These are phyloP conservation scores for Hypoxylon intermedium DNA, from an alignment of 495 filamentous ascomycete genomes.

Conservation along the genomic window DNA sequence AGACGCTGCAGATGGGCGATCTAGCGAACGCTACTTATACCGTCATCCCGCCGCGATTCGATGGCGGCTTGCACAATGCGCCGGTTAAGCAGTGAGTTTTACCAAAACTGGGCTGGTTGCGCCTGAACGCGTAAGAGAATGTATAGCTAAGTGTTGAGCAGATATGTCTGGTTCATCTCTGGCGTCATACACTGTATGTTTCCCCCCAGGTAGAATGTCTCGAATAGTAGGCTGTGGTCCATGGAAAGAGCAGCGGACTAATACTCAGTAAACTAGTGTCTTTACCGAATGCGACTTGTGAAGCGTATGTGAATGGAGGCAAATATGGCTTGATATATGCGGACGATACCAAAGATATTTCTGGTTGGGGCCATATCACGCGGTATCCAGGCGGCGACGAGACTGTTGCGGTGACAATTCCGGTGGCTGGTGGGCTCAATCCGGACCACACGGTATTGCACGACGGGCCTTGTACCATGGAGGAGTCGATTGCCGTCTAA, in stretches of 20 bases:
- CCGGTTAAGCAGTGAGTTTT: constrained; percentile 56
- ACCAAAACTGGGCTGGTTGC: too few relatives aligned
- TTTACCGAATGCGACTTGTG: constrained; percentile 52
- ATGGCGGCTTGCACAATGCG: constrained; percentile 60
- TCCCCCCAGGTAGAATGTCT: not conserved
- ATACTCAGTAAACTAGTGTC: constrained; percentile 45
- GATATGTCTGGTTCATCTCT: constrained; percentile 59
- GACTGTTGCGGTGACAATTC: constrained; percentile 52
- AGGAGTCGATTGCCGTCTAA: not conserved
- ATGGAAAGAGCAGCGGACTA: not conserved
- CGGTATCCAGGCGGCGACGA: constrained; percentile 50
- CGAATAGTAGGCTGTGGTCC: too few relatives aligned
- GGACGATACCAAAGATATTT: constrained; percentile 57
- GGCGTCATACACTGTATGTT: constrained; percentile 39
- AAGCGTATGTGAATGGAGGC: constrained; percentile 52
- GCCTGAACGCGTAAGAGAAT: not conserved
- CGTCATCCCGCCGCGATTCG: constrained; percentile 50
- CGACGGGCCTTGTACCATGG: constrained; percentile 10
- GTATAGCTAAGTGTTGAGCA: constrained; percentile 17
- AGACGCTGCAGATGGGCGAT: constrained; percentile 46
- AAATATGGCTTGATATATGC: constrained; percentile 56
- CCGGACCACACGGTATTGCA: constrained; percentile 54
- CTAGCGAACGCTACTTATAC: constrained; percentile 49
- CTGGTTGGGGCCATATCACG: constrained; percentile 55
- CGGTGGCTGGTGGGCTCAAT: constrained; percentile 42